A percentile compares a stretch with the other conserved stretches of the same genome.
These are phyloP conservation scores for Peniophora sp. DNA, from an alignment of 1,284 basidiomycete genomes.

Conservation along the genomic window DNA sequence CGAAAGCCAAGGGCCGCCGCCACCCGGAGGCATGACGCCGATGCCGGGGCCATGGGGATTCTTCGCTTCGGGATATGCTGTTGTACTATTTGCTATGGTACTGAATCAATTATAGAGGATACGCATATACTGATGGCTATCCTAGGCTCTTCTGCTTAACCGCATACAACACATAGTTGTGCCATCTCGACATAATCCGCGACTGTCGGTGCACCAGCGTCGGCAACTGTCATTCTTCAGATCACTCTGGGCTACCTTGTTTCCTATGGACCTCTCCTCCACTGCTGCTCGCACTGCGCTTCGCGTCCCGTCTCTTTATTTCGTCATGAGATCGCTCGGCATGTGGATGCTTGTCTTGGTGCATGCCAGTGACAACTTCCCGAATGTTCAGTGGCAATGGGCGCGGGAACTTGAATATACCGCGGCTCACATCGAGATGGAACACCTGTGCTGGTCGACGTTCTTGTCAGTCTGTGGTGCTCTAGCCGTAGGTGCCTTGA, in stretches of 20 bases:
- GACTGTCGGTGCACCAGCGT: slow-evolving; percentile 15
- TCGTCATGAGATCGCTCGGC: slow-evolving; percentile 43
- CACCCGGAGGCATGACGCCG: slow-evolving; percentile 1
- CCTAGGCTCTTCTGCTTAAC: slow-evolving; percentile 59
- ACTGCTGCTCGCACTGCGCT: slow-evolving; percentile 49
- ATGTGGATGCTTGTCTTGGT: slow-evolving; percentile 51
- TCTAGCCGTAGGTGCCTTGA: slow-evolving; percentile 56
- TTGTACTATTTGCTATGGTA: slow-evolving; percentile 59
- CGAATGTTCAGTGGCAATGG: slow-evolving; percentile 21
- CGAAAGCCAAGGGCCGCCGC: background rate
- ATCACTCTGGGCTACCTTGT: slow-evolving; percentile 29
- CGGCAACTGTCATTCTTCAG: slow-evolving; percentile 19
- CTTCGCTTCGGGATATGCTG: slow-evolving; percentile 61
- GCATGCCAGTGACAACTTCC: slow-evolving; percentile 41
- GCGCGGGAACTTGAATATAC: slow-evolving; percentile 33
- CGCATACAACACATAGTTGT: slow-evolving; percentile 71
- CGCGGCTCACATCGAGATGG: slow-evolving; percentile 44
- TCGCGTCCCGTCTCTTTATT: slow-evolving; percentile 56
- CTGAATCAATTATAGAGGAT: slow-evolving; percentile 12
- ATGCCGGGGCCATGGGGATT: slow-evolving; percentile 51
- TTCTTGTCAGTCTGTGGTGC: slow-evolving; percentile 59
- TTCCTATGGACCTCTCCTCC: slow-evolving; percentile 57
- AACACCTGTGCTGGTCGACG: slow-evolving; percentile 62
- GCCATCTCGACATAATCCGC: slow-evolving; percentile 40
- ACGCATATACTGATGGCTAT: slow-evolving; percentile 6